Percentiles rank a stretch among this genome's conserved stretches.
Conservation (phyloP, 495 filamentous ascomycete species). For the Usnea hakonensis region DNA sequence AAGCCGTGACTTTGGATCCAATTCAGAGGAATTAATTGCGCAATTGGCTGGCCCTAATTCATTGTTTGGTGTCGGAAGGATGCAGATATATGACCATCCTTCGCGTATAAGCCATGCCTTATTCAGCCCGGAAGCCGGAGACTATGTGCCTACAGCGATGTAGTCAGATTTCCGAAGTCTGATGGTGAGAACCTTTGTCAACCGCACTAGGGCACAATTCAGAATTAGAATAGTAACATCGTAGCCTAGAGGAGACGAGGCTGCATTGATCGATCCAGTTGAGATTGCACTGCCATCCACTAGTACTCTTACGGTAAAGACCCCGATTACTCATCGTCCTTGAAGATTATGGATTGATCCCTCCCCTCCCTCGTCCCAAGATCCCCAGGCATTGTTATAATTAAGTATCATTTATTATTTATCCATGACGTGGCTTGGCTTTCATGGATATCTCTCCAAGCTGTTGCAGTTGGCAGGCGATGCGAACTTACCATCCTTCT, state of each 20-base stretch:
- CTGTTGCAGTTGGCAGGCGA: background rate
- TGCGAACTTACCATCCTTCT: background rate
- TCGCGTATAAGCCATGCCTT: background rate
- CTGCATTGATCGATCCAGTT: too few species aligned
- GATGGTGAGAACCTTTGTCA: background rate
- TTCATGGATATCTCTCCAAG: background rate
- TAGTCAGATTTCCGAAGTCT: background rate
- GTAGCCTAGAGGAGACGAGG: conserved; percentile 1
- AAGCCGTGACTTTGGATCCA: background rate
- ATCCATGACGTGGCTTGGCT: too few species aligned
- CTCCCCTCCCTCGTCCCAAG: too few species aligned
- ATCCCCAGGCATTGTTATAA: background rate
- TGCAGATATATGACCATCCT: conserved; percentile 7
- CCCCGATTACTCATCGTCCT: background rate
- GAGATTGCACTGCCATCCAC: background rate
- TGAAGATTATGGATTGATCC: background rate
- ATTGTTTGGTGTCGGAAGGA: background rate
- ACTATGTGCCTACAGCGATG: background rate
- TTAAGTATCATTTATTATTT: too few species aligned
- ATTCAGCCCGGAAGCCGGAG: background rate
- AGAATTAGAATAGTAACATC: background rate
- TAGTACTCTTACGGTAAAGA: background rate
- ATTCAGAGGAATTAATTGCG: background rate
- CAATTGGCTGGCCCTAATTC: background rate
- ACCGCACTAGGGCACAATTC: background rate